Evolutionary conservation across 2,329 filamentous ascomycete species (phyloP).

Genomic region (Byssothecium circinans): DNA sequence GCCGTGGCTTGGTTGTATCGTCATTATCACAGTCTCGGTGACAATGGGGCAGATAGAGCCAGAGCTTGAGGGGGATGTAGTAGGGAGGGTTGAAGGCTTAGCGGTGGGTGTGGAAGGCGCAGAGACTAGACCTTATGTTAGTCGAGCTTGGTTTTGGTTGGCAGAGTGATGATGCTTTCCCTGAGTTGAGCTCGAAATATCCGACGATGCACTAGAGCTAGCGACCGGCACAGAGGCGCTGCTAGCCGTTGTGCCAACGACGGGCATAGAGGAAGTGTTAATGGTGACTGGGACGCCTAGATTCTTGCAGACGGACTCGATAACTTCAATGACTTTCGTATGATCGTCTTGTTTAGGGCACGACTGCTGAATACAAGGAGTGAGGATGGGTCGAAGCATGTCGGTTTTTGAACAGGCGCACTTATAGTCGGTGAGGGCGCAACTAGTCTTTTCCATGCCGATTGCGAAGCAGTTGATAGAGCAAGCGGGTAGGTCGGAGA

Average conservation of each 20-base stretch:
- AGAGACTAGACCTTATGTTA: not conserved
- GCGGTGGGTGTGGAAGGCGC: constrained; percentile 2
- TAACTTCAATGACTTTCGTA: constrained; percentile 22
- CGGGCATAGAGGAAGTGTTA: constrained; percentile 5
- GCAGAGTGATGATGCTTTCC: not conserved
- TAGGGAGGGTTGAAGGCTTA: too few relatives aligned
- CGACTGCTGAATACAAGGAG: constrained; percentile 47
- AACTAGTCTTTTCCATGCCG: constrained; percentile 41
- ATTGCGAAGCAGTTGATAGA: constrained; percentile 36
- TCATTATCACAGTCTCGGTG: constrained; percentile 1
- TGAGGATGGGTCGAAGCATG: constrained; percentile 41
- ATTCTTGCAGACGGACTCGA: constrained; percentile 29
- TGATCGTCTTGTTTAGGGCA: constrained; percentile 44
- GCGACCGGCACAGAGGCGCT: constrained; percentile 2
- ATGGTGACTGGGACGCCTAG: constrained; percentile 26
- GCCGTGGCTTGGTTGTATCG: constrained; percentile 11
- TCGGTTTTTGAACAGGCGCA: constrained; percentile 51
- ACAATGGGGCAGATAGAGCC: constrained; percentile 5
- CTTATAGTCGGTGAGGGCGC: constrained; percentile 46
- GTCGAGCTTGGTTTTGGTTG: not conserved
- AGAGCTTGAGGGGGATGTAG: not conserved
- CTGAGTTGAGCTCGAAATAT: too few relatives aligned
- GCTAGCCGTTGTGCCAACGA: not conserved
- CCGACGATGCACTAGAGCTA: constrained; percentile 1
- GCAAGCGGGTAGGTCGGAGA: constrained; percentile 47